Percentiles rank a stretch among this genome's conserved stretches.
Evolutionary conservation across 306 rosid species (phyloP).

Genomic region (Leucaena leucocephala): DNA sequence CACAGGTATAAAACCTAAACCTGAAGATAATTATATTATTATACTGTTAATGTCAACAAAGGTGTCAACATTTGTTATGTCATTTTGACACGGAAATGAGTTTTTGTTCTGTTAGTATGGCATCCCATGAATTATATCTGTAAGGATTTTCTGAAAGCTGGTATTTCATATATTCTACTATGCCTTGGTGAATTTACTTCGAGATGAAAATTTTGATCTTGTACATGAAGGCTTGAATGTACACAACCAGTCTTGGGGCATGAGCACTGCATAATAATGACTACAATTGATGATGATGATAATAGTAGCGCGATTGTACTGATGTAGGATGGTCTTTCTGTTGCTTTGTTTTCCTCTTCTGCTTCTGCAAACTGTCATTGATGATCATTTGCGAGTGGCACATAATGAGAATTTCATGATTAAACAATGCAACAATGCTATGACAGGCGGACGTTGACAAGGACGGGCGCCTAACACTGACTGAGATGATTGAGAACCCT

Average conservation of each 20-base stretch:
- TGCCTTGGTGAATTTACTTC: neutral
- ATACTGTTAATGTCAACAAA: constrained; percentile 14
- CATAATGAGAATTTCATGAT: constrained; percentile 20
- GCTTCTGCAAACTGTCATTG: constrained; percentile 9
- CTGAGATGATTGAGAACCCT: constrained; percentile 94
- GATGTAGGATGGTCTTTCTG: constrained; percentile 20
- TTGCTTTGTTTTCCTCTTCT: constrained; percentile 9
- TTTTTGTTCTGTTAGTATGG: constrained; percentile 5
- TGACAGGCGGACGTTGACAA: constrained; percentile 90
- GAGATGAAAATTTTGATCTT: constrained; percentile 21
- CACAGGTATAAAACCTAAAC: constrained; percentile 65
- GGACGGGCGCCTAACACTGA: constrained; percentile 81
- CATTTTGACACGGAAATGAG: constrained; percentile 22
- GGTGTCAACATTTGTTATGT: constrained; percentile 19
- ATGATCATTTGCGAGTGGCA: constrained; percentile 1
- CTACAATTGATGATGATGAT: neutral
- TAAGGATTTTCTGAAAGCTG: neutral
- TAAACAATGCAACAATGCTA: constrained; percentile 26
- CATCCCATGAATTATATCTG: constrained; percentile 32
- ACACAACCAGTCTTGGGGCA: constrained; percentile 7
- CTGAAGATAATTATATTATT: neutral
- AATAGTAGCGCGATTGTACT: neutral
- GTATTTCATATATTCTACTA: constrained; percentile 18
- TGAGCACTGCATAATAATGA: neutral
- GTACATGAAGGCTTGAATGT: neutral